Base-by-base conservation (phyloP, 345 rosid genomes). In the Turnera subulata region DNA sequence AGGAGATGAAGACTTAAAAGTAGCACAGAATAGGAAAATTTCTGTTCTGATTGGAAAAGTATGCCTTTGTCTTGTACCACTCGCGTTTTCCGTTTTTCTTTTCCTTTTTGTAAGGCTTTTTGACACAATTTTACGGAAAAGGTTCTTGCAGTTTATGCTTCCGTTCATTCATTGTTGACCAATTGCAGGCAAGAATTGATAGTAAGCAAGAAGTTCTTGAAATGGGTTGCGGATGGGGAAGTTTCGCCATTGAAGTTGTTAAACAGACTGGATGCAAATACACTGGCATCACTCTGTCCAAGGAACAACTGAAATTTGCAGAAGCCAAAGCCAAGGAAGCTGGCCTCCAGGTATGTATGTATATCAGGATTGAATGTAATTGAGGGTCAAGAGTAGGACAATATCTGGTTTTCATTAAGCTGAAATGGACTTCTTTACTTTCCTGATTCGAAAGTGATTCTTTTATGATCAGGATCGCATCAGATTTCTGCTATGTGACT, bases 171-270 rank as follows among this genome's bases (percentile, higher is more conserved):
- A n/a, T n/a, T n/a, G n/a, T n/a, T n/a, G n/a, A 6, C n/a, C 9
- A 26, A 39, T 53, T 61, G 14, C 32, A 84, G 95, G 86, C 89
- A 11, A 76, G 84, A 68, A 72, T 92, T 55, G 66, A 56, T 35
- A 80, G 77, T 58, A 46, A 67, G 6, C 86, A 89, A 50, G 85
- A 83, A 67, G 73, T 92, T 70, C 84, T 92, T 6, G 97, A 92
- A 65, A 84, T 92, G 43, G 98, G 98, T 22, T 83, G 81, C 20
- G 98, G 98, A 17, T 92, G 98, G 98, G 98, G 98, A 66, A 70
- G 84, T 50, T 78, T 89, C 20, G 98, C 91, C 39, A 79, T 92
- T 38, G 91, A 92, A 76, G 80, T 85, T 51, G 98, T 92, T 52
- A 80, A 67, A 78, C 76, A 73, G 76, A 92, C 95, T 11, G 91